A percentile compares a stretch with the other conserved stretches of the same genome.
Evolutionary conservation across 1,284 basidiomycete species (phyloP).

Genomic region (Ceratobasidium sp.): DNA sequence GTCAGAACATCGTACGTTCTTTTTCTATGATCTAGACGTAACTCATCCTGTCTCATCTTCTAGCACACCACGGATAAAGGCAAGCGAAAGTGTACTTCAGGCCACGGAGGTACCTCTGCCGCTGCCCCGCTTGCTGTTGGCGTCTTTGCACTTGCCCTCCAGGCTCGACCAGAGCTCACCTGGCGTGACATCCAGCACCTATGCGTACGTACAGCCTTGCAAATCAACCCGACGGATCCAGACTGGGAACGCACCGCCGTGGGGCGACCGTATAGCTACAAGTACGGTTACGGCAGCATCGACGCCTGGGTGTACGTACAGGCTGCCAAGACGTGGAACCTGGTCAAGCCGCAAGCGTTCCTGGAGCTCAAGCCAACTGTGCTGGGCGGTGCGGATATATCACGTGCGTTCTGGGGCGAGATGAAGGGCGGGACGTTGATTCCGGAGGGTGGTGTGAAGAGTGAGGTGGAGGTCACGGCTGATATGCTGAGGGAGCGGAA

Average conservation of each 20-base stretch:
- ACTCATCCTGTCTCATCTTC: slow-evolving; percentile 46
- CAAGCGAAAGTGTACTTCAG: slow-evolving; percentile 82
- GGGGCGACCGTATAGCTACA: slow-evolving; percentile 92
- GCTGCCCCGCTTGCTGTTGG: slow-evolving; percentile 96
- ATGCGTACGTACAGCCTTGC: slow-evolving; percentile 81
- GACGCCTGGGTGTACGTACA: slow-evolving; percentile 88
- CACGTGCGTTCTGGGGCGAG: slow-evolving; percentile 54
- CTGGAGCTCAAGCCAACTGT: slow-evolving; percentile 80
- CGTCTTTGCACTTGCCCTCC: slow-evolving; percentile 88
- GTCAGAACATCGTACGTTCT: slow-evolving; percentile 85
- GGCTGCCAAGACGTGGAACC: slow-evolving; percentile 83
- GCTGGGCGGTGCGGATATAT: slow-evolving; percentile 72
- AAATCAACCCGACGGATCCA: slow-evolving; percentile 89
- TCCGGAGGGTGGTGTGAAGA: slow-evolving; percentile 74
- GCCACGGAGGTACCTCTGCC: slow-evolving; percentile 96
- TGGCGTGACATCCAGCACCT: slow-evolving; percentile 98
- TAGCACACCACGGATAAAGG: slow-evolving; percentile 96
- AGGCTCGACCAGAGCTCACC: slow-evolving; percentile 89
- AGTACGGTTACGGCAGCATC: slow-evolving; percentile 94
- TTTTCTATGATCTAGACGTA: not conserved
- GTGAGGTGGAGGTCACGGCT: slow-evolving; percentile 77
- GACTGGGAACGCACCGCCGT: slow-evolving; percentile 92
- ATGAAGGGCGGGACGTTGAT: slow-evolving; percentile 79
- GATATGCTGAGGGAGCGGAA: slow-evolving; percentile 81
- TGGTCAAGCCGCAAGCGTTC: slow-evolving; percentile 97